Evolutionary conservation across 1,139 yeast species (phyloP), one percentile per base, ranked within the genome.

Genomic region (Sporopachydermia cereana): DNA sequence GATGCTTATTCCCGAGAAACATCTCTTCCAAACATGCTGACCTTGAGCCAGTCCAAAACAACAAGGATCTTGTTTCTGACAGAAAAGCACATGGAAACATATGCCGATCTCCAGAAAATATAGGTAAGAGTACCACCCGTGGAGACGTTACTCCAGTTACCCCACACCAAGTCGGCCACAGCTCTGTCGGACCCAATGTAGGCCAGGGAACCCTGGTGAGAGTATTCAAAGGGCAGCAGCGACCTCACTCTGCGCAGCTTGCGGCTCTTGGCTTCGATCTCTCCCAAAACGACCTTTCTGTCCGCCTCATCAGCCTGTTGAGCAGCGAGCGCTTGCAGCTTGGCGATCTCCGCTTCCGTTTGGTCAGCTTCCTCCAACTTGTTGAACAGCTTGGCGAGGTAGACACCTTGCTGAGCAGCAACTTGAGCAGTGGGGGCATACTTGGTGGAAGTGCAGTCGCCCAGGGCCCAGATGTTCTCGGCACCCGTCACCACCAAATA

Each of bases 361-460:
- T 75, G 69, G 51, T 82, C 88, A 49, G 84, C 74, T 54, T 77
- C 75, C 57, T 86, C 81, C 54, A 82, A 68, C 57, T 72, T 77
- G 64, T 75, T 74, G 64, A 89, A 82, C 52, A 77, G 75, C 36
- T 71, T 69, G 44, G 91, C 93, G 55, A 89, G 76, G 66, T 77
- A 89, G 51, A 73, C 72, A 59, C 96, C 96, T 67, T 88, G 91
- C 70, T 89, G 96, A 69, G 86, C 81, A 42, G 97, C 97, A 49
- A 88, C 96, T 72, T 89, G 96, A 43, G 96, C 97, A 48, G 96
- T 89, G 53, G 97, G 96, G 44, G 96, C 94, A 53, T 75, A 79
- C 62, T 88, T 88, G 54, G 93, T 84, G 49, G 77, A 76, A 43
- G 96, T 84, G 71, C 96, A 88, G 69, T 89, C 97, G 60, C 97